phyloP scores from a whole-genome alignment of 805 yeast species.

The Candida vaughaniae region DNA sequence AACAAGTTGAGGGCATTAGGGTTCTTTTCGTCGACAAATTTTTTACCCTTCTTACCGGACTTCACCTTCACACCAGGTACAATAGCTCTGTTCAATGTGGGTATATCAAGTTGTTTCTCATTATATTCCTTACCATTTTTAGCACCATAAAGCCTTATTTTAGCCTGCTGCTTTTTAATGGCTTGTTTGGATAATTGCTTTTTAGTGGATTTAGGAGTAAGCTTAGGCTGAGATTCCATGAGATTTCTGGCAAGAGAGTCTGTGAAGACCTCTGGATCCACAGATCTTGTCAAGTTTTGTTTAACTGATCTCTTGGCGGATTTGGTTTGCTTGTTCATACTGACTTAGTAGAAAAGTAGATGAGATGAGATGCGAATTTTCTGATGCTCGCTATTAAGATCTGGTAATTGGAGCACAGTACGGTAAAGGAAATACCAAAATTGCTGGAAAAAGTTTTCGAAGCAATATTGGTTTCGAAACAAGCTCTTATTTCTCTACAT shows the following conservation, averaged over 20 bases:
- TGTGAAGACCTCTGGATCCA: conserved; percentile 63
- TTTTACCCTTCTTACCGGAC: conserved; percentile 86
- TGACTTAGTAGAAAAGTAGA: neutral
- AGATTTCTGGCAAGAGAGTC: conserved; percentile 72
- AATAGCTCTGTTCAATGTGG: conserved; percentile 76
- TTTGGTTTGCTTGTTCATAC: conserved; percentile 49
- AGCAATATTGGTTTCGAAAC: no score
- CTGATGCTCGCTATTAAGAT: no score
- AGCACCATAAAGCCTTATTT: conserved; percentile 66
- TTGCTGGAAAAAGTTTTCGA: no score
- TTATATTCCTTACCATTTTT: conserved; percentile 56
- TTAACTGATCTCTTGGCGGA: conserved; percentile 55
- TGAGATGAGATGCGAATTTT: conserved; percentile 11
- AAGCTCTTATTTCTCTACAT: no score
- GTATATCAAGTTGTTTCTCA: conserved; percentile 79
- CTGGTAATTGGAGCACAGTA: no score
- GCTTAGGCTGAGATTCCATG: conserved; percentile 55
- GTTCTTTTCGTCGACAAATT: conserved; percentile 72
- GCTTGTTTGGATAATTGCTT: conserved; percentile 48
- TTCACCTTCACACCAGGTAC: conserved; percentile 78
- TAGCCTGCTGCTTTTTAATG: conserved; percentile 66
- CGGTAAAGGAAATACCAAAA: no score
- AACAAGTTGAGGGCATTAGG: conserved; percentile 61
- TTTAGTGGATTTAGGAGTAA: conserved; percentile 57
- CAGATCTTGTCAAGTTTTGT: conserved; percentile 54